These are phyloP conservation scores for Pleurotus djamor DNA, from an alignment of 768 basidiomycete genomes.

Conservation along the genomic window DNA sequence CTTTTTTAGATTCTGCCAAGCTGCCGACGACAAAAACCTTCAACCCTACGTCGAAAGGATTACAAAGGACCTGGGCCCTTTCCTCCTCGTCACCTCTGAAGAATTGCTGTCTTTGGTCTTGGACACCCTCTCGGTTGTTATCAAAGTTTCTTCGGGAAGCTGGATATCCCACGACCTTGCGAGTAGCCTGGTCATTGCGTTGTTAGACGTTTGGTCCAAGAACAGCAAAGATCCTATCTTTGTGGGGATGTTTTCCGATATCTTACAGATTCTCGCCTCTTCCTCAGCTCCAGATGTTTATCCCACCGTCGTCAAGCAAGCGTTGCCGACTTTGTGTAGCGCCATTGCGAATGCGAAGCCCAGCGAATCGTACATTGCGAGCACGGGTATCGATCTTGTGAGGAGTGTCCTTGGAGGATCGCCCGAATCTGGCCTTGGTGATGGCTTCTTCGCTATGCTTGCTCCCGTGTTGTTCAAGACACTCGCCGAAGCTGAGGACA, in stretches of 20 bases:
- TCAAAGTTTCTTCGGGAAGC: conserved; percentile 68
- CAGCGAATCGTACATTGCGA: conserved; percentile 72
- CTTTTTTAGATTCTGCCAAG: conserved; percentile 63
- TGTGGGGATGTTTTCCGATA: conserved; percentile 80
- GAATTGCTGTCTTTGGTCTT: conserved; percentile 88
- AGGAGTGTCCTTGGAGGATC: conserved; percentile 71
- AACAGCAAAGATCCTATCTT: conserved; percentile 93
- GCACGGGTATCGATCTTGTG: conserved; percentile 81
- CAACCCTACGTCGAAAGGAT: conserved; percentile 70
- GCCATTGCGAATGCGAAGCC: conserved; percentile 57
- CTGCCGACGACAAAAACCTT: conserved; percentile 57
- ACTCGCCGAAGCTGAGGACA: conserved; percentile 72
- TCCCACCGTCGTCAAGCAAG: conserved; percentile 65
- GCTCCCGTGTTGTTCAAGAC: conserved; percentile 76
- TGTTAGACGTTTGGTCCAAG: conserved; percentile 82
- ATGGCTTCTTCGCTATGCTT: conserved; percentile 75
- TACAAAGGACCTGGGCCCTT: conserved; percentile 79
- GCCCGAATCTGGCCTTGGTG: conserved; percentile 62
- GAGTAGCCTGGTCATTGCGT: conserved; percentile 57
- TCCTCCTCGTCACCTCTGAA: conserved; percentile 76
- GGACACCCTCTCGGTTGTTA: conserved; percentile 78
- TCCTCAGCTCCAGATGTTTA: conserved; percentile 63
- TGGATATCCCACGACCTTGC: conserved; percentile 75
- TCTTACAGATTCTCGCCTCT: conserved; percentile 67
- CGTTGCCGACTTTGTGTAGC: conserved; percentile 70